Evolutionary conservation across 1,284 basidiomycete genomes (phyloP), one percentile per base, ranked within the genome.

Genomic region (Puccinia horiana): DNA sequence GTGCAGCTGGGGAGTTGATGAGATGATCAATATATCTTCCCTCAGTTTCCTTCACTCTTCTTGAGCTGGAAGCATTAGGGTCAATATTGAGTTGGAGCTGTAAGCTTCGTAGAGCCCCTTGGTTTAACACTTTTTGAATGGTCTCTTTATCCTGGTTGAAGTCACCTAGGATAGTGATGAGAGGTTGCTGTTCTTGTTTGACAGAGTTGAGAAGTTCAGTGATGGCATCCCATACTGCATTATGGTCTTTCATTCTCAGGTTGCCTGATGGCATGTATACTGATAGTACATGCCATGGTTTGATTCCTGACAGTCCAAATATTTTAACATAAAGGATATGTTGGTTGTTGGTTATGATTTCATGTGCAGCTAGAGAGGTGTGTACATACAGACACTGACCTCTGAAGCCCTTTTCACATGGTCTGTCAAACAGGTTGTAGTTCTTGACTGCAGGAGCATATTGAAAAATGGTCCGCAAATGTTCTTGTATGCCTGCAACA

Each of bases 381-480:
- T 74, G 72, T 8, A 74, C 35, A 40, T 35, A 74, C 6, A 74
- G 49, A 54, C 47, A 74, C 12, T 74, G 72, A 8, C 72, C 72
- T 56, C 72, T 54, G 49, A 74, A 74, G 5, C 72, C 72, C 5
- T 26, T 26, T 16, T 56, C 0, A 12, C n/a, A n/a, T 37, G 72
- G 72, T 23, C 72, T 14, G 5, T 70, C 44, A 47, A 42, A 70
- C 9, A 35, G 29, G n/a, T 26, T 52, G 35, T 54, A 74, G 1
- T 26, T 20, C 12, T 9, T 18, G 1, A 54, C 23, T 5, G 3
- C 29, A 35, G 72, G 72, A 0, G 56, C 26, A 37, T 47, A 47
- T 0, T 74, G 1, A 5, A 14, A 26, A 4, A 35, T 35, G 2
- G 29, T 56, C 47, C 47, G 9, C 14, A 74, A 49, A 47, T 74